A percentile compares a stretch with the other conserved stretches of the same genome.
These are phyloP conservation scores for Pseudonitzschia multistriata DNA, from an alignment of 108 stramenopile genomes.

Conservation along the genomic window DNA sequence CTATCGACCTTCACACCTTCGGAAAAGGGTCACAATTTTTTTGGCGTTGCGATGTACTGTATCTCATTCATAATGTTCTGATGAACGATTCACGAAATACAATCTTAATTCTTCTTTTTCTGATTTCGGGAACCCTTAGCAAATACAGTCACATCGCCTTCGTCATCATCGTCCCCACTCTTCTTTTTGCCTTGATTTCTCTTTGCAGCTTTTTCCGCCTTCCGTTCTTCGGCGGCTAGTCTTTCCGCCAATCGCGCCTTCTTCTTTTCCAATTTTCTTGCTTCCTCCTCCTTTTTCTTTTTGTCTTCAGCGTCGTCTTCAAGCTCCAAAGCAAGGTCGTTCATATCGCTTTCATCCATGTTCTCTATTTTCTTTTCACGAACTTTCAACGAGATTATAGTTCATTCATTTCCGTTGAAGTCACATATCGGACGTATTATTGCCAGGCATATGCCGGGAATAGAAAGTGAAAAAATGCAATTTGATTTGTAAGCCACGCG, in stretches of 20 bases:
- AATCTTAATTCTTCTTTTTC: slow-evolving; percentile 26
- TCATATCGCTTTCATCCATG: slow-evolving; percentile 47
- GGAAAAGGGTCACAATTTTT: too few relatives aligned
- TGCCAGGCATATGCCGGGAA: too few relatives aligned
- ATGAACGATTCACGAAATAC: too few relatives aligned
- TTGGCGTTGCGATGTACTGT: too few relatives aligned
- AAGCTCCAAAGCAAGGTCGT: slow-evolving; percentile 39
- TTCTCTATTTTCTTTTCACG: slow-evolving; percentile 43
- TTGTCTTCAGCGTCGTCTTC: slow-evolving; percentile 35
- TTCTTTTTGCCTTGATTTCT: slow-evolving; percentile 32
- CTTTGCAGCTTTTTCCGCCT: slow-evolving; percentile 32
- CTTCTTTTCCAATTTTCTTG: slow-evolving; percentile 41
- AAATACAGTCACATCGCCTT: slow-evolving; percentile 40
- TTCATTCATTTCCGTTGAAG: too few relatives aligned
- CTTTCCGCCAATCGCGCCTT: slow-evolving; percentile 43
- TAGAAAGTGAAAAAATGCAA: too few relatives aligned
- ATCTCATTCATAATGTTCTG: too few relatives aligned
- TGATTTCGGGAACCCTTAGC: slow-evolving; percentile 33
- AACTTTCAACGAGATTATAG: too few relatives aligned
- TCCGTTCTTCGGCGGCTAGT: slow-evolving; percentile 40
- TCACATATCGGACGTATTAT: too few relatives aligned
- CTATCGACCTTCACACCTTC: too few relatives aligned
- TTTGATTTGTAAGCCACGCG: too few relatives aligned
- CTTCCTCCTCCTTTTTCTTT: slow-evolving; percentile 38
- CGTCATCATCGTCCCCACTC: slow-evolving; percentile 45